Base-by-base conservation (phyloP, 257 asterid species). In the Paulownia fortunei region DNA sequence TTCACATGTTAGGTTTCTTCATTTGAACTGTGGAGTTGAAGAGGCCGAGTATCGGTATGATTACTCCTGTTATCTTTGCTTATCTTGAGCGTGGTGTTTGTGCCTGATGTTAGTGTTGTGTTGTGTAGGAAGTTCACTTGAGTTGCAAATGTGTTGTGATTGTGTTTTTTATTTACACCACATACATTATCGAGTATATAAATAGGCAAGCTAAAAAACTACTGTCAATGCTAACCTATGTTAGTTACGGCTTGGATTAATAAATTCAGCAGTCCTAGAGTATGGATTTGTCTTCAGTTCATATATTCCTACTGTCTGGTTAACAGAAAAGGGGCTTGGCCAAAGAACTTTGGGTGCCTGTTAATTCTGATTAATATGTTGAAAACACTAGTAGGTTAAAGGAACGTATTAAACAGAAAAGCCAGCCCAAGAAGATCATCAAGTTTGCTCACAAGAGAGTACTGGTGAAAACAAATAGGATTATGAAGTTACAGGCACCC, bases 1-100 rank as follows among this genome's bases (percentile, higher is more conserved):
- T 78, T 87, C 86, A 0, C 97, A 89, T 82, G 84, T 92, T 72
- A 88, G 87, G 80, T 94, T 89, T 91, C 97, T 94, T 76, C 89
- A 89, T 83, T 79, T 89, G 87, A 88, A 85, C 82, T 79, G 76
- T 79, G 93, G 92, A 52, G 84, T 89, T 47, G 97, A 90, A 74
- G 97, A 91, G 84, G 80, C 82, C 3, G 91, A 95, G 76, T 89
- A 90, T 84, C 91, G 99, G 99, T 95, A 93, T 70, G 88, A 59
- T 71, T 54, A 65, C 64, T 52, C 70, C 21, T 69, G 69, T 30
- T 70, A 30, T 55, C 21, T 42, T 52, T 74, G 47, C 69, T 61
- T 69, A 62, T 59, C 74, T 64, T 18, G 59, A 66, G 64, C 18
- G n/a, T 41, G 44, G 30, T 71, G 70, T 77, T 69, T 70, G 75